These are phyloP conservation scores for Wallacemonas sp. DNA, from an alignment of 208 protist species.

Conservation along the genomic window DNA sequence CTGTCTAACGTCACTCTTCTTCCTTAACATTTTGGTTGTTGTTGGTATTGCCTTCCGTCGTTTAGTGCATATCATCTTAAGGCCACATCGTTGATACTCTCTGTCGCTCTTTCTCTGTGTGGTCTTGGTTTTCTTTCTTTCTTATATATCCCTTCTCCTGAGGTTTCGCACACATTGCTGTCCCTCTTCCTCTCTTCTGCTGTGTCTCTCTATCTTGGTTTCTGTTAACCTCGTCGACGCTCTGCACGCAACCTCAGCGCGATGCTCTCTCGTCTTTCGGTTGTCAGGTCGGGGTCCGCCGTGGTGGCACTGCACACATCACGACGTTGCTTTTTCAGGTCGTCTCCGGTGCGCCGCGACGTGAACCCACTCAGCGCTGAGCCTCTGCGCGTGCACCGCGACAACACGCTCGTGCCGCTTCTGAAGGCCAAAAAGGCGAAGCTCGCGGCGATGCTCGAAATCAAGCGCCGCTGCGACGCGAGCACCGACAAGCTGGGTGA, in stretches of 20 bases:
- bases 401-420: conserved; percentile 24
- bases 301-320: not conserved
- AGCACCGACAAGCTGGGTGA: conserved; percentile 30
- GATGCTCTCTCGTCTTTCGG: too few species aligned
- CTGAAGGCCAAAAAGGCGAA: conserved; percentile 27
- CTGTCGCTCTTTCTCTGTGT: not conserved
- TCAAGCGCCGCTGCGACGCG: conserved; percentile 36
- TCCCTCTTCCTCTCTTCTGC: conserved; percentile 6
- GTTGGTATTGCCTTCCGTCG: too few species aligned
- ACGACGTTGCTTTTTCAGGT: not conserved
- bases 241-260: too few species aligned
- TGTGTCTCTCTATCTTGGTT: conserved; percentile 14
- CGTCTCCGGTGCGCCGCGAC: not conserved
- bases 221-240: too few species aligned
- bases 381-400: conserved; percentile 33
- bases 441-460: conserved; percentile 29
- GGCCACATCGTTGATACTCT: too few species aligned
- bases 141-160: conserved; percentile 16
- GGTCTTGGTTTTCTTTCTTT: conserved; percentile 1
- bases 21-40: too few species aligned
- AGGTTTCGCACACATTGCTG: not conserved
- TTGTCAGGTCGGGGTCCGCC: too few species aligned
- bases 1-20: too few species aligned
- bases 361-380: not conserved
- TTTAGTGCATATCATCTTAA: too few species aligned